Evolutionary conservation across 2,329 filamentous ascomycete species (phyloP), one percentile per base, ranked within the genome.

Genomic region (Colletotrichum navitas): DNA sequence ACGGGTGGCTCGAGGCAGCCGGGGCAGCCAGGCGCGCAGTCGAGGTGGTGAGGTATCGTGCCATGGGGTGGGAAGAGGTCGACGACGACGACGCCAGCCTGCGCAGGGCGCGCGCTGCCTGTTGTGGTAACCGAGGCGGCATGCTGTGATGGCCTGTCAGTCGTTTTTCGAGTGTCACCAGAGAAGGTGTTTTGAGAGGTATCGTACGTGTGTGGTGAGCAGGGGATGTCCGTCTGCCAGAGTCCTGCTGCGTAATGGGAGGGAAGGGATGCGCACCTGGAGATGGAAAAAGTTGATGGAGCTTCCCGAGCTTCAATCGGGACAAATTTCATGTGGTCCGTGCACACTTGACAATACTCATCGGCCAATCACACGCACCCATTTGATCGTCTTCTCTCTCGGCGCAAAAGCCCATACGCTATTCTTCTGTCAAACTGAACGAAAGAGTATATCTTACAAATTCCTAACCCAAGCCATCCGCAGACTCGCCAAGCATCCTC

Each of bases 1-100:
- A 64, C 12, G 55, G 54, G n/a, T 63, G 58, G 24, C 77, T 68
- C 24, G 75, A 71, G 8, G 80, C 76, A 21, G 77, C 73, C 11
- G 80, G 76, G 58, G 76, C 76, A 58, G 76, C 74, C 16, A 68
- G 72, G 52, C 49, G 65, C 16, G 64, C 41, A 14, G 58, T 62
- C 41, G 71, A 59, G 12, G 61, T 72, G 34, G 62, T 66, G 56
- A 74, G 61, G 61, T 60, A 69, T 54, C 63, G 63, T 64, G 71
- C 45, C 45, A 70, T 45, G 34, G 71, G 59, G 21, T 6, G 36
- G 2, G 61, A 60, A 34, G 58, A 14, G 24, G 36, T 66, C n/a
- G 73, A 72, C 2, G 71, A 39, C 29, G 49, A 59, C 45, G 45
- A n/a, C 45, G 71, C 65, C 41, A 74, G 56, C 67, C 65, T 71